Percentiles rank a stretch among this genome's conserved stretches.
Evolutionary conservation across 345 rosid genomes (phyloP).

Genomic region (Clausena lansium): DNA sequence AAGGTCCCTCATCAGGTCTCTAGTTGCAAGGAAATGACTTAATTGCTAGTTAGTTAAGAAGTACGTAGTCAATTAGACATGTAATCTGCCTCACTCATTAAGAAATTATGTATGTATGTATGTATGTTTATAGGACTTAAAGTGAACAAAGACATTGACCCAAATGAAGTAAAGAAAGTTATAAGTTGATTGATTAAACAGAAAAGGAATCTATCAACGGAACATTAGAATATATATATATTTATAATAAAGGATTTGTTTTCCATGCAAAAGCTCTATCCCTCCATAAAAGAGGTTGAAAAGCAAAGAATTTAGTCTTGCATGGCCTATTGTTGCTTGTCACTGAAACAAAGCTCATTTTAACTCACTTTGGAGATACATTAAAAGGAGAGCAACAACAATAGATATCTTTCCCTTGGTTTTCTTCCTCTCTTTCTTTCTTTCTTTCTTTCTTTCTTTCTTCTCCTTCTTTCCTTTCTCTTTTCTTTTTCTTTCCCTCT

Average conservation of each 20-base stretch:
- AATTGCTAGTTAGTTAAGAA: not conserved
- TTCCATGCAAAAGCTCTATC: slow-evolving; percentile 50
- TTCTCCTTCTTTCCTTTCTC: not conserved
- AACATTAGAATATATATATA: slow-evolving; percentile 1
- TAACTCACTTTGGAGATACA: slow-evolving; percentile 46
- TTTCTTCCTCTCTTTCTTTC: slow-evolving; percentile 5
- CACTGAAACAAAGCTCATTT: slow-evolving; percentile 40
- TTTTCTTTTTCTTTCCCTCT: not conserved
- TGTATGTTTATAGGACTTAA: slow-evolving; percentile 7
- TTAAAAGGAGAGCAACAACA: slow-evolving; percentile 55
- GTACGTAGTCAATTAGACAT: not conserved
- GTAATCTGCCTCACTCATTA: not conserved
- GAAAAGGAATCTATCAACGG: slow-evolving; percentile 22
- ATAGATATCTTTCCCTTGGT: slow-evolving; percentile 38
- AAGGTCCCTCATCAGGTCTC: not conserved
- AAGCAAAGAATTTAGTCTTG: slow-evolving; percentile 33
- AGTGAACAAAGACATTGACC: slow-evolving; percentile 26
- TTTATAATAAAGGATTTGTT: slow-evolving; percentile 16
- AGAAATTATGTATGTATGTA: not conserved
- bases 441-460: no score
- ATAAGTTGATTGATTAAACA: slow-evolving; percentile 19
- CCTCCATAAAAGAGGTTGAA: slow-evolving; percentile 29
- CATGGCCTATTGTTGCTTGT: slow-evolving; percentile 30
- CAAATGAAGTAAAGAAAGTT: slow-evolving; percentile 21
- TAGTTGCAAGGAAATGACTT: not conserved